Percentiles rank a stretch among this genome's conserved stretches.
phyloP scores from a whole-genome alignment of 192 early-diverging fungal species.

The Podila epigama region DNA sequence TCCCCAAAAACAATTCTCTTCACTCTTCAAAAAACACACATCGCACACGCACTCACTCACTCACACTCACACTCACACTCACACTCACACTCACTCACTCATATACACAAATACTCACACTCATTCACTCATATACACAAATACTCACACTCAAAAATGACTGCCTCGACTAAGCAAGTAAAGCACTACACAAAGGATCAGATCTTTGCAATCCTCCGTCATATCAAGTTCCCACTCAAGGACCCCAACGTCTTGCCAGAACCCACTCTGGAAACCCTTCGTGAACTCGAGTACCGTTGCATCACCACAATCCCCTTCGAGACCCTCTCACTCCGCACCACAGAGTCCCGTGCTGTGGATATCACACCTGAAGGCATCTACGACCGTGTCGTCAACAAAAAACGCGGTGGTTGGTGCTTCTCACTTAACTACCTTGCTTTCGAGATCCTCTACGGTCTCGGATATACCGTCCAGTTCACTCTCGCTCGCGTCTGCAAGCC shows the following conservation, averaged over 20 bases:
- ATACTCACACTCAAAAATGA: neutral
- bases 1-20: too few species aligned
- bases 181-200: slow-evolving; percentile 14
- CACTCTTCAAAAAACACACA: too few species aligned
- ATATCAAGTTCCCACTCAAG: slow-evolving; percentile 14
- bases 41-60: too few species aligned
- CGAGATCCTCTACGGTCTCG: slow-evolving; percentile 10
- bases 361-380: slow-evolving; percentile 23
- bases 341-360: slow-evolving; percentile 6
- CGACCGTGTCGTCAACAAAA: slow-evolving; percentile 16
- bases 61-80: too few species aligned
- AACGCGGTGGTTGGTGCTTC: slow-evolving; percentile 37
- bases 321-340: slow-evolving; percentile 13
- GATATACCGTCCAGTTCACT: slow-evolving; percentile 13
- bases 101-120: too few species aligned
- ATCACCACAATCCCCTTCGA: slow-evolving; percentile 30
- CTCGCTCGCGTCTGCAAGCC: slow-evolving; percentile 31
- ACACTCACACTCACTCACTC: too few species aligned
- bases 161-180: neutral
- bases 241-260: slow-evolving; percentile 10
- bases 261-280: slow-evolving; percentile 17
- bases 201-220: slow-evolving; percentile 13
- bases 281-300: slow-evolving; percentile 13
- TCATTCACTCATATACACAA: too few species aligned
- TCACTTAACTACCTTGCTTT: slow-evolving; percentile 17